Percentiles rank a stretch among this genome's conserved stretches.
phyloP scores from a whole-genome alignment of 139 green algal genomes.

The Zygnema circumcarinatum region DNA sequence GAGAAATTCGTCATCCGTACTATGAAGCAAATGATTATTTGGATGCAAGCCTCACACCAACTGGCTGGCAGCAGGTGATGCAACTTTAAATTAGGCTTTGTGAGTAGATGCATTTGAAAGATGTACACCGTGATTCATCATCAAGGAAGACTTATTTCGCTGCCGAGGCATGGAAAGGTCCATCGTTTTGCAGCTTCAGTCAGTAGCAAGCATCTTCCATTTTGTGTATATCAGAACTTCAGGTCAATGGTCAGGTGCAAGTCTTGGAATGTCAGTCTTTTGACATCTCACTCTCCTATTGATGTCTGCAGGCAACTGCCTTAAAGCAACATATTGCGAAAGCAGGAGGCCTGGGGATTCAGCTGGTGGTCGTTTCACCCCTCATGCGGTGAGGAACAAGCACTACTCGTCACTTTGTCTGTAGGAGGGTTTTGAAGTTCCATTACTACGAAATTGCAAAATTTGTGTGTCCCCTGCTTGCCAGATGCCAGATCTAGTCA shows the following conservation, averaged over 20 bases:
- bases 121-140: too few species aligned
- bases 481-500: background rate
- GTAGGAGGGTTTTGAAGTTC: background rate
- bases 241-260: too few species aligned
- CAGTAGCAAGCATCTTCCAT: too few species aligned
- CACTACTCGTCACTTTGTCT: background rate
- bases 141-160: too few species aligned
- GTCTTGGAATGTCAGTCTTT: too few species aligned
- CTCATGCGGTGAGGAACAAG: conserved; percentile 23
- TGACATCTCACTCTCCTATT: too few species aligned
- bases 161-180: too few species aligned
- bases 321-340: conserved; percentile 10
- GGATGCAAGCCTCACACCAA: conserved; percentile 13
- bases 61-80: conserved; percentile 23
- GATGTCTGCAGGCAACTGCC: conserved; percentile 13
- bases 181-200: too few species aligned
- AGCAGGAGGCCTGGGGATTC: conserved; percentile 1
- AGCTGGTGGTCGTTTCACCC: conserved; percentile 20
- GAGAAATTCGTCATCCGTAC: background rate
- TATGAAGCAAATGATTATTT: conserved; percentile 9
- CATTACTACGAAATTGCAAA: background rate
- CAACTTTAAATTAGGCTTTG: too few species aligned
- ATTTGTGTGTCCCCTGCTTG: background rate
- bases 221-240: too few species aligned
- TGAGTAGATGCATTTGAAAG: too few species aligned